A percentile compares a stretch with the other conserved stretches of the same genome.
phyloP scores from a whole-genome alignment of 2,329 filamentous ascomycete species.

The Beauveria medogensis region DNA sequence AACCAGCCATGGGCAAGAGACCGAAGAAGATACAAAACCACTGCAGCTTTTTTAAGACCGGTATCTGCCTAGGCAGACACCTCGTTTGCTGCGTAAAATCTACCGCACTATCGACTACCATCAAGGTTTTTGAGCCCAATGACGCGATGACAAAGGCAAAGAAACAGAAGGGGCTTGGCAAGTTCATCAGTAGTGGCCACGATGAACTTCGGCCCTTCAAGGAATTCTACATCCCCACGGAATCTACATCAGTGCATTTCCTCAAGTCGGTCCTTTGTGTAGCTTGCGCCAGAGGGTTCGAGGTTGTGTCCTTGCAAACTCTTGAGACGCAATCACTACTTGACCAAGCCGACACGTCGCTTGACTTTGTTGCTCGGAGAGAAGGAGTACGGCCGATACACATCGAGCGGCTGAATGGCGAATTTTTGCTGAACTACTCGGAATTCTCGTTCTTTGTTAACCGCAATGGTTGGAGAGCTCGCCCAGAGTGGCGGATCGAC shows the following conservation, averaged over 20 bases:
- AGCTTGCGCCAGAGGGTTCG: slow-evolving; percentile 89
- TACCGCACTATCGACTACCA: slow-evolving; percentile 84
- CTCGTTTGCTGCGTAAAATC: slow-evolving; percentile 96
- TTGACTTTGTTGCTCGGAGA: slow-evolving; percentile 92
- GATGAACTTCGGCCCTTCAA: slow-evolving; percentile 96
- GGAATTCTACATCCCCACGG: slow-evolving; percentile 97
- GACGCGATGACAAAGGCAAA: slow-evolving; percentile 88
- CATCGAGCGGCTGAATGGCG: slow-evolving; percentile 92
- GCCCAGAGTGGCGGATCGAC: slow-evolving; percentile 93
- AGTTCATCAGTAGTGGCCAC: slow-evolving; percentile 89
- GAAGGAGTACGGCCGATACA: slow-evolving; percentile 93
- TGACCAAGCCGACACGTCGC: slow-evolving; percentile 93
- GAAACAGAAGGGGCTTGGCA: slow-evolving; percentile 90
- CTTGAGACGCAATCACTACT: slow-evolving; percentile 96
- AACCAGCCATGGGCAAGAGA: slow-evolving; percentile 71
- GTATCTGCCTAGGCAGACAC: slow-evolving; percentile 88
- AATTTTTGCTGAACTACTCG: slow-evolving; percentile 95
- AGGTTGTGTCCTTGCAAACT: slow-evolving; percentile 92
- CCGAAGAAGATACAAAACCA: slow-evolving; percentile 96
- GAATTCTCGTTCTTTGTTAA: slow-evolving; percentile 99
- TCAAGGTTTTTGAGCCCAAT: slow-evolving; percentile 98
- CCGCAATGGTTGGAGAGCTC: slow-evolving; percentile 91
- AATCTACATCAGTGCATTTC: slow-evolving; percentile 98
- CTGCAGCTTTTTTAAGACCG: slow-evolving; percentile 97
- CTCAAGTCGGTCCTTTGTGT: slow-evolving; percentile 94